phyloP scores from a whole-genome alignment of 1,284 basidiomycete genomes.

The Tremellales sp. region DNA sequence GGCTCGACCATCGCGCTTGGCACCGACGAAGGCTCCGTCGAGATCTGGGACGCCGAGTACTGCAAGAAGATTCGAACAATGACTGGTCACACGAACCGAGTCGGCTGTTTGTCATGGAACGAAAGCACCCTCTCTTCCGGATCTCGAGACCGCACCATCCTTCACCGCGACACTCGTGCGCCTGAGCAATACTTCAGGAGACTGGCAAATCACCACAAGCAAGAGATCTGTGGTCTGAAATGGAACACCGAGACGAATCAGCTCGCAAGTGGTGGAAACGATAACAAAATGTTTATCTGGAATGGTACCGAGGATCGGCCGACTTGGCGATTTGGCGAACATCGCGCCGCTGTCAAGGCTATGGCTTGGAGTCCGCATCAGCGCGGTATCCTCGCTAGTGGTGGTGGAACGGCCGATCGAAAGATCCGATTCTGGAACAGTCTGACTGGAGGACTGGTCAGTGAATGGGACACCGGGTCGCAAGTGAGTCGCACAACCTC shows the following conservation, averaged over 20 bases:
- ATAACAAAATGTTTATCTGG: slow-evolving; percentile 98
- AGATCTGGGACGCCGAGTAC: slow-evolving; percentile 90
- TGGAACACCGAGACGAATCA: slow-evolving; percentile 75
- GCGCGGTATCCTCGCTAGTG: slow-evolving; percentile 83
- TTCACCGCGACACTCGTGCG: slow-evolving; percentile 84
- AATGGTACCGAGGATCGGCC: slow-evolving; percentile 65
- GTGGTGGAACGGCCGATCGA: slow-evolving; percentile 97
- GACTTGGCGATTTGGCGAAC: slow-evolving; percentile 91
- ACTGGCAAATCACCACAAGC: slow-evolving; percentile 72
- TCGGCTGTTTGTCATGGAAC: slow-evolving; percentile 94
- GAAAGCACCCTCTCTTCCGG: slow-evolving; percentile 82
- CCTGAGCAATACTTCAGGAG: slow-evolving; percentile 68
- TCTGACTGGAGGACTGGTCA: slow-evolving; percentile 74
- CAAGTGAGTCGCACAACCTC: slow-evolving; percentile 60
- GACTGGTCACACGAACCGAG: slow-evolving; percentile 79
- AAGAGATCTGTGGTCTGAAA: slow-evolving; percentile 93
- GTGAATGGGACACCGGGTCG: slow-evolving; percentile 84
- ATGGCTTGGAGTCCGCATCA: slow-evolving; percentile 98
- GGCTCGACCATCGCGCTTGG: slow-evolving; percentile 89
- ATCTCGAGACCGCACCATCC: slow-evolving; percentile 83
- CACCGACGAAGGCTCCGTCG: slow-evolving; percentile 77
- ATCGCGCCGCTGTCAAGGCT: slow-evolving; percentile 95
- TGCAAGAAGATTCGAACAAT: slow-evolving; percentile 72
- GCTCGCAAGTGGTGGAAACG: slow-evolving; percentile 93
- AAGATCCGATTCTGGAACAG: slow-evolving; percentile 98